Evolutionary conservation across 257 asterid species (phyloP).

Genomic region (Thymus quinquecostatus): DNA sequence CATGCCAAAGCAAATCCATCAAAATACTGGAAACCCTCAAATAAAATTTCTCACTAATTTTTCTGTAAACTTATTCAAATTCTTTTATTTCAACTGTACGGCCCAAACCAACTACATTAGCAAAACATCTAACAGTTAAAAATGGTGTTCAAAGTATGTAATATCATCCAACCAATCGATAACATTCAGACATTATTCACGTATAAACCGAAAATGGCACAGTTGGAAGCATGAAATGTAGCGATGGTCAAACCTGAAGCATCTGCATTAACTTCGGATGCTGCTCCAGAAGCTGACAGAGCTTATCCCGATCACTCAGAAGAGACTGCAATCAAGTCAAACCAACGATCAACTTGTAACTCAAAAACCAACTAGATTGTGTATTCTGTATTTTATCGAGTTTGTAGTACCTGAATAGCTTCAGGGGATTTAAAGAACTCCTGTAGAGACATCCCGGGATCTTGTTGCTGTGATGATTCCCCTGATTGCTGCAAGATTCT

Average conservation of each 20-base stretch:
- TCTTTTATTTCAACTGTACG: too few species aligned
- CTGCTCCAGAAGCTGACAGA: slow-evolving; percentile 90
- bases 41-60: too few species aligned
- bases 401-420: slow-evolving; percentile 68
- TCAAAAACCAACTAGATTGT: neutral
- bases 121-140: neutral
- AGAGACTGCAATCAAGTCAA: slow-evolving; percentile 45
- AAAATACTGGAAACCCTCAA: neutral
- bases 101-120: too few species aligned
- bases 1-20: neutral
- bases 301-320: slow-evolving; percentile 90
- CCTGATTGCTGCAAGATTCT: slow-evolving; percentile 48
- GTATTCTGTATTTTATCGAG: neutral
- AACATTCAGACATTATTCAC: neutral
- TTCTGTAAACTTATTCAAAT: too few species aligned
- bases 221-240: neutral
- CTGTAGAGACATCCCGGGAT: slow-evolving; percentile 68
- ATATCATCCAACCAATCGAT: neutral
- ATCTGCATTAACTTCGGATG: slow-evolving; percentile 97
- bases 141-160: neutral
- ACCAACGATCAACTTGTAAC: slow-evolving; percentile 14
- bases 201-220: neutral
- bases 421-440: slow-evolving; percentile 74
- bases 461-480: slow-evolving; percentile 65
- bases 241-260: slow-evolving; percentile 49